Percentiles rank a stretch among this genome's conserved stretches.
phyloP scores from a whole-genome alignment of 306 rosid genomes.

The Gleditsia sinensis region DNA sequence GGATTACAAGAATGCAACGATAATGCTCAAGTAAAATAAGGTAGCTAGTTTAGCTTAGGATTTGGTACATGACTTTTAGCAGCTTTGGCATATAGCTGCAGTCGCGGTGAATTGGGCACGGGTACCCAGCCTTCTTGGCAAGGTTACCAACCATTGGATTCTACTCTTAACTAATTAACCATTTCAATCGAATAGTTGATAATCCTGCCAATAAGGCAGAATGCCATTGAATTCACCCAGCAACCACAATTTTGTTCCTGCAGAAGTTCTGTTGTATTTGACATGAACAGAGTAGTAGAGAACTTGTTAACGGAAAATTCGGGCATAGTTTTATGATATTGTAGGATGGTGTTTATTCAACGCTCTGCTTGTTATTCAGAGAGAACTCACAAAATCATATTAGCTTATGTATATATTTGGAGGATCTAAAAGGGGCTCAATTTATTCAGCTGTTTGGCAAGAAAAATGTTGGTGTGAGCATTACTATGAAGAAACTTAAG shows the following conservation, averaged over 20 bases:
- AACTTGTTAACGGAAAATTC: conserved; percentile 12
- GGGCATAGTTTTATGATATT: no score
- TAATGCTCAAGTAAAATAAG: not conserved
- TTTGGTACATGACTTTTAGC: conserved; percentile 31
- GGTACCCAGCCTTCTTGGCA: no score
- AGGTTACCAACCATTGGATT: no score
- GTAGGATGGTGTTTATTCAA: no score
- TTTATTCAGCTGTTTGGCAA: not conserved
- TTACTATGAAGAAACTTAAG: not conserved
- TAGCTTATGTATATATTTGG: not conserved
- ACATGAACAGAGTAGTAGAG: not conserved
- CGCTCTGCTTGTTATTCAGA: no score
- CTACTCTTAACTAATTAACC: no score
- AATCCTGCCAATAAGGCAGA: no score
- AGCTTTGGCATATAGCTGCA: conserved; percentile 30
- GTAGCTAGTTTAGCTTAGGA: not conserved
- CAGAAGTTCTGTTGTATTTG: not conserved
- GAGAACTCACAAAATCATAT: no score
- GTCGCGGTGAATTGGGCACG: no score
- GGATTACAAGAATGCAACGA: not conserved
- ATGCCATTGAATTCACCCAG: no score
- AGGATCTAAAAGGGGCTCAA: no score
- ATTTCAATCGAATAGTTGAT: no score
- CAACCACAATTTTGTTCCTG: not conserved
- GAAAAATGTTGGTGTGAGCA: not conserved